A percentile compares a stretch with the other conserved stretches of the same genome.
These are phyloP conservation scores for Pezicula radicicola DNA, from an alignment of 2,329 filamentous ascomycete species.

Conservation along the genomic window DNA sequence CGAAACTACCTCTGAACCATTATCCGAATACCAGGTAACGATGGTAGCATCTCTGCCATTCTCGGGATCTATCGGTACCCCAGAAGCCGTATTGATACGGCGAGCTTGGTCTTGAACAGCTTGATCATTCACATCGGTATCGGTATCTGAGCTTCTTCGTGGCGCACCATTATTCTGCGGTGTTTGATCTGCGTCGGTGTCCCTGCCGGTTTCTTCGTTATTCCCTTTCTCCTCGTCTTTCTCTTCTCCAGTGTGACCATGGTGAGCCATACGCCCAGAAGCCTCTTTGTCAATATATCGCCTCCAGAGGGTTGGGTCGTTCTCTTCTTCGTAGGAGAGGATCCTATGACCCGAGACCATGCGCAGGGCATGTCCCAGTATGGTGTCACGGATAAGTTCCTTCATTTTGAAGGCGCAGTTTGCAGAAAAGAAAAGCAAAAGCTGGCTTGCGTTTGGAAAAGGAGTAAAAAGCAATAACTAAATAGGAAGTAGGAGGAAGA, in stretches of 20 bases:
- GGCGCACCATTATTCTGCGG: neutral
- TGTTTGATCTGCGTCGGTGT: conserved; percentile 2
- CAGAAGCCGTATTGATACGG: conserved; percentile 34
- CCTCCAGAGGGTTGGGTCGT: conserved; percentile 43
- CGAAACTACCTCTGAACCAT: conserved; percentile 39
- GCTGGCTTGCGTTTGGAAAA: too few species aligned
- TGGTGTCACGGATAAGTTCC: conserved; percentile 40
- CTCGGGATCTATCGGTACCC: conserved; percentile 43
- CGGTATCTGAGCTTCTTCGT: conserved; percentile 13
- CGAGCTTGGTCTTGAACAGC: conserved; percentile 7
- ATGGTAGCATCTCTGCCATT: conserved; percentile 48
- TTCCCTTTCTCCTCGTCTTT: conserved; percentile 4
- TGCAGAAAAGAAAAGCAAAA: too few species aligned
- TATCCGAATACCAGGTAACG: conserved; percentile 46
- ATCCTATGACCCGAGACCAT: conserved; percentile 32
- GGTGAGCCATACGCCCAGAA: conserved; percentile 42
- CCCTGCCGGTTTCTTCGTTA: conserved; percentile 29
- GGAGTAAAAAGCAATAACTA: too few species aligned
- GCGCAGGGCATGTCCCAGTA: conserved; percentile 37
- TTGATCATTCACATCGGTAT: conserved; percentile 7
- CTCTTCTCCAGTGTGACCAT: conserved; percentile 33
- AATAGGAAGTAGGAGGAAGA: neutral
- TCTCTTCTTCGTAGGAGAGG: conserved; percentile 43
- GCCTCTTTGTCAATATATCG: conserved; percentile 46
- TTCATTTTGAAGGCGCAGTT: conserved; percentile 17